A percentile compares a stretch with the other conserved stretches of the same genome.
Conservation (phyloP, 345 rosid species). For the Citrus australasica region DNA sequence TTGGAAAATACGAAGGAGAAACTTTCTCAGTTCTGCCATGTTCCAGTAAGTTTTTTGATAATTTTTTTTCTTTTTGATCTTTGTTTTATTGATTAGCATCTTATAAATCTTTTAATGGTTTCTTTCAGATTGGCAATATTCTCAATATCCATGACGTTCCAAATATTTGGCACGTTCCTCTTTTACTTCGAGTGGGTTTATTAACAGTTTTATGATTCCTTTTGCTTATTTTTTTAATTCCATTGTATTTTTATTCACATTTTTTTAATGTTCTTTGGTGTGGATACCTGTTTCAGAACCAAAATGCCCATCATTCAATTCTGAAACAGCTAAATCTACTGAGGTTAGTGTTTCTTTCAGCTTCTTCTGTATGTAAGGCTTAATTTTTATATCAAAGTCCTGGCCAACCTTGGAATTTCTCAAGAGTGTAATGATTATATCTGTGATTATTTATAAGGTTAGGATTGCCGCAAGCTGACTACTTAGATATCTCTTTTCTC, state of each 20-base stretch:
- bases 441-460: background rate
- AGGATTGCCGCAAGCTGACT: background rate
- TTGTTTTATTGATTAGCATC: constrained; percentile 21
- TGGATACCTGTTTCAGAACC: constrained; percentile 54
- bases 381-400: background rate
- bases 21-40: constrained; percentile 96
- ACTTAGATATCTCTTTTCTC: background rate
- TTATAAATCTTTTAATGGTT: constrained; percentile 15
- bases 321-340: constrained; percentile 66
- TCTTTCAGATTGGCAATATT: constrained; percentile 67
- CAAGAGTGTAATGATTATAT: background rate
- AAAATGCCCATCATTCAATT: constrained; percentile 84
- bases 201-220: constrained; percentile 19
- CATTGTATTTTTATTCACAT: background rate
- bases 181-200: constrained; percentile 69
- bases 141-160: constrained; percentile 92
- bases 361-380: background rate
- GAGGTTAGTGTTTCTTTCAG: constrained; percentile 45
- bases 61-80: background rate
- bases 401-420: background rate
- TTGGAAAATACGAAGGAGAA: constrained; percentile 74
- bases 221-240: background rate
- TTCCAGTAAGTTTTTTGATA: constrained; percentile 51
- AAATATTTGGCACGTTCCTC: constrained; percentile 96
- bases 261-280: constrained; percentile 13